Evolutionary conservation across 1,139 yeast genomes (phyloP), one percentile per base, ranked within the genome.

Genomic region (Yamadazyma spencermartinsiae): DNA sequence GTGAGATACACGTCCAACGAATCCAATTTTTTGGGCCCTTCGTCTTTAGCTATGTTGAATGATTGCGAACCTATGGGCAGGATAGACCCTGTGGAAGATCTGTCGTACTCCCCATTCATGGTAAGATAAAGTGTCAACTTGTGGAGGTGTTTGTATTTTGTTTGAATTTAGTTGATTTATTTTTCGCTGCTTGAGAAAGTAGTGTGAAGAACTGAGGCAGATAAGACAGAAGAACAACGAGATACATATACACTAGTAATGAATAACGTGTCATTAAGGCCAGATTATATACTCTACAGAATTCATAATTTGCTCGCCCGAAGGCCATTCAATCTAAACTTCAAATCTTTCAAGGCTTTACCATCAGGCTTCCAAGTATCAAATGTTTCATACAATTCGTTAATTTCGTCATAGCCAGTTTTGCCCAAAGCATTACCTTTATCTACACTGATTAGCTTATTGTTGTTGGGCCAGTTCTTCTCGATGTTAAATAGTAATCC

Each of bases 331-430:
- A 90, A 66, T 43, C 97, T 72, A 55, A 86, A 87, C 61, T 88
- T 87, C 53, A 90, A 74, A 40, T 89, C 96, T 54, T 86, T 88
- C 51, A 87, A 63, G 8, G 76, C 78, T 58, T 88, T 89, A 1
- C 86, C 76, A 32, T 84, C 90, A 0, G 98, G 98, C 38, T 76
- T 76, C 98, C 98, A 90, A 21, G 68, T 63, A 35, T 84, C 92
- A 59, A 87, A 90, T 58, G 84, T 84, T 14, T 71, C 72, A 46
- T 84, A 79, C 33, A 89, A 71, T 37, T 70, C 71, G 31, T 72
- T 66, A 20, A 88, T 76, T 45, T 85, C 87, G 27, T 71, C 66
- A 37, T 68, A 63, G 1, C 75, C 76, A 31, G 63, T 65, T 43
- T 58, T 58, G 12, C 66, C 63, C 27, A 59, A 24, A 12, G 56